Conservation (phyloP, 352 stramenopile species). For the Pythium plurisporium region DNA sequence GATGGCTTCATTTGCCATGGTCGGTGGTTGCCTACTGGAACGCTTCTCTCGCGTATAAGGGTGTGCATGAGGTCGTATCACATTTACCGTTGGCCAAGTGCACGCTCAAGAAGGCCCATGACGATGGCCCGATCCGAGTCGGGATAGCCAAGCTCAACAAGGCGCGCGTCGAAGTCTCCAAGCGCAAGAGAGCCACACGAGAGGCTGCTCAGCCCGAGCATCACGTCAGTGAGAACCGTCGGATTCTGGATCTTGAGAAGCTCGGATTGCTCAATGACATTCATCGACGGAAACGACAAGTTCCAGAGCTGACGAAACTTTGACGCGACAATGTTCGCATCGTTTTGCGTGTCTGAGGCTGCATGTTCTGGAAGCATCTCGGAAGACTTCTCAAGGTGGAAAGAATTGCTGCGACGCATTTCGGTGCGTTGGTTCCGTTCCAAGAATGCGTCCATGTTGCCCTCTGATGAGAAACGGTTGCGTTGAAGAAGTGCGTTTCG, state of each 20-base stretch:
- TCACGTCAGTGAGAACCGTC: conserved; percentile 64
- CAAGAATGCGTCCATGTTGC: conserved; percentile 36
- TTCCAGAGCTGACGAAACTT: conserved; percentile 78
- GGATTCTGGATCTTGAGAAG: conserved; percentile 63
- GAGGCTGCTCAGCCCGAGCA: conserved; percentile 79
- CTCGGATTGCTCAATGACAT: conserved; percentile 50
- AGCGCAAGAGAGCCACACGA: conserved; percentile 58
- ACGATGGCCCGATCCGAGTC: conserved; percentile 53
- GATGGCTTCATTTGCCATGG: conserved; percentile 17
- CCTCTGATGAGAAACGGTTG: conserved; percentile 54
- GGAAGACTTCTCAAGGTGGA: conserved; percentile 38
- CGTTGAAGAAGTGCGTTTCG: conserved; percentile 25
- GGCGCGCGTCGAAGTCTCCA: conserved; percentile 44
- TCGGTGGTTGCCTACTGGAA: background rate
- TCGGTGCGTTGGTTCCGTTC: conserved; percentile 25
- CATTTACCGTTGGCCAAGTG: conserved; percentile 9
- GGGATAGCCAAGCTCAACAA: conserved; percentile 60
- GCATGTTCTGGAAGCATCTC: conserved; percentile 20
- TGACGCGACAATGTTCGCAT: conserved; percentile 11
- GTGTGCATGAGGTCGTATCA: background rate
- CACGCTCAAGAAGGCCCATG: conserved; percentile 44
- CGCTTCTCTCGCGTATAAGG: background rate
- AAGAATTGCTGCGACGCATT: conserved; percentile 39
- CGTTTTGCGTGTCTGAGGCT: background rate
- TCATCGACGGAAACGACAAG: conserved; percentile 71